Base-by-base conservation (phyloP, 129 eudicot genomes). In the Helianthus tuberosus region DNA sequence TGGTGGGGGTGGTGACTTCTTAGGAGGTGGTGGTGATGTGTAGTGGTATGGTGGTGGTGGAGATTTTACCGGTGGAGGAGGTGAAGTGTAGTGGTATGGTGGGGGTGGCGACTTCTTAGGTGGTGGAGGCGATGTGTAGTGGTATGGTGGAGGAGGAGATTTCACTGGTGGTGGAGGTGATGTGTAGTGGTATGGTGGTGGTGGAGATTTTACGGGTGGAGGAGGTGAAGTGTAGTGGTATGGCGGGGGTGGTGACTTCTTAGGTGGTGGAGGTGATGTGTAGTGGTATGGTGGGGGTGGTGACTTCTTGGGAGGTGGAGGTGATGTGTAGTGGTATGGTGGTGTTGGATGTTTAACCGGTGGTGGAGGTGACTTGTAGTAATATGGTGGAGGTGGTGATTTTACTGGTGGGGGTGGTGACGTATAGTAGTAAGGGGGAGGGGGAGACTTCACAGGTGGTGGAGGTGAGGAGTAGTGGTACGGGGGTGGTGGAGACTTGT, bases 1-100 rank as follows among this genome's bases (percentile, higher is more conserved):
- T 3, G 81, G 84, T 25, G 85, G 78, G 0, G 85, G 81, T 16
- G 85, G 81, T 0, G 81, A 76, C 6, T 73, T 66, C 0, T n/a
- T 4, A 2, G 83, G 83, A 8, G 83, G 79, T 0, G 83, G 79
- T 0, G 79, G 79, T 0, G 81, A 83, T 0, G 57, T 66, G 72
- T 83, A 83, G 11, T 70, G n/a, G 46, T 79, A 79, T 0, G 76
- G 77, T 7, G 76, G 73, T 0, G 81, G 69, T 3, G 69, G 79
- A 0, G 71, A 68, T 0, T 69, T 63, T 0, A 5, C 8, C 0
- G 81, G 81, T 29, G 81, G 81, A 0, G 78, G 81, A 0, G 85
- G 81, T 3, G 85, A 76, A 0, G 29, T 81, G 71, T 76, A 81
- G 11, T 68, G 29, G 17, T 80, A 80, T 1, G 85, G 78, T 23